Evolutionary conservation across 2,329 filamentous ascomycete species (phyloP).

Genomic region (Alternaria incomplexa): DNA sequence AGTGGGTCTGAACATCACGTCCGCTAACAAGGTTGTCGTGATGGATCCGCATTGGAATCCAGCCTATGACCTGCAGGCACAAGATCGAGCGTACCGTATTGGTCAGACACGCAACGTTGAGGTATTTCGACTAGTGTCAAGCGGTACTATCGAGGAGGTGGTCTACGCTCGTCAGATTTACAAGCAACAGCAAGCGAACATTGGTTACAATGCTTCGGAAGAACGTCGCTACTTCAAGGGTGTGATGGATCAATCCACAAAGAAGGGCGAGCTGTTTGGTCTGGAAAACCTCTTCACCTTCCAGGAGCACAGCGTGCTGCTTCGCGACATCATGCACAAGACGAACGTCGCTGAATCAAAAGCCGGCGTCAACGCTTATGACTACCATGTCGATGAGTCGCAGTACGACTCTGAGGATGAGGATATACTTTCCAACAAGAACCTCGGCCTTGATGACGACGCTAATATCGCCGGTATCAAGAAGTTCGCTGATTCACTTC

Average conservation of each 20-base stretch:
- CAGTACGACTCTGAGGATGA: constrained; percentile 39
- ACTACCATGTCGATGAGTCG: constrained; percentile 62
- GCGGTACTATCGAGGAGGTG: constrained; percentile 94
- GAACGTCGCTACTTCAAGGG: constrained; percentile 96
- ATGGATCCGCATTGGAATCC: constrained; percentile 99
- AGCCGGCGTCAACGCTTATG: constrained; percentile 80
- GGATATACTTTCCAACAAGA: constrained; percentile 35
- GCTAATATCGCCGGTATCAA: constrained; percentile 65
- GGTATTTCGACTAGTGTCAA: constrained; percentile 88
- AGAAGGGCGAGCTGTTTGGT: constrained; percentile 94
- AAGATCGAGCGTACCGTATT: constrained; percentile 95
- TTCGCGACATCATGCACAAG: constrained; percentile 97
- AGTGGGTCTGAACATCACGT: constrained; percentile 94
- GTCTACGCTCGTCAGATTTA: constrained; percentile 97
- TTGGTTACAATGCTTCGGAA: constrained; percentile 89
- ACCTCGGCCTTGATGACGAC: constrained; percentile 37
- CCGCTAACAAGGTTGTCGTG: constrained; percentile 96
- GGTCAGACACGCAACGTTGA: constrained; percentile 93
- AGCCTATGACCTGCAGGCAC: constrained; percentile 90
- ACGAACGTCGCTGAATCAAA: constrained; percentile 95
- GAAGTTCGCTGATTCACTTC: constrained; percentile 48
- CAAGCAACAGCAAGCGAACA: constrained; percentile 98
- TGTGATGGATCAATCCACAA: constrained; percentile 80
- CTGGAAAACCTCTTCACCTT: constrained; percentile 86
- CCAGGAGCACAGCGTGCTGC: constrained; percentile 76